Evolutionary conservation across 2,329 filamentous ascomycete species (phyloP).

Genomic region (Coniochaeta sp.): DNA sequence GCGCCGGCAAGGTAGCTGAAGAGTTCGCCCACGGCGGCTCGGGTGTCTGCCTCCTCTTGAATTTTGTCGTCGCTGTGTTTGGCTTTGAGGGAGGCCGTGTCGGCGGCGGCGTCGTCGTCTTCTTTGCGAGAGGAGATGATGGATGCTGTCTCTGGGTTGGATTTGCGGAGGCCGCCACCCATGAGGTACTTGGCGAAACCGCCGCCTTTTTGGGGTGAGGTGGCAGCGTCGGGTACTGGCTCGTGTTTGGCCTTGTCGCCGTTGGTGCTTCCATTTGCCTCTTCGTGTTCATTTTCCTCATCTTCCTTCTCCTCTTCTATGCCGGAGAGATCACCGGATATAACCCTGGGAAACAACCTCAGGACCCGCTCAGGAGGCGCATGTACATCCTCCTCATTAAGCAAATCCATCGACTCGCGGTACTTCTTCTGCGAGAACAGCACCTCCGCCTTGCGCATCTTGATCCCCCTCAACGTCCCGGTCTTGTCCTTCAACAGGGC

Average conservation of each 20-base stretch:
- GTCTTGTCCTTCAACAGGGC: constrained; percentile 79
- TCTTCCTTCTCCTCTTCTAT: constrained; percentile 26
- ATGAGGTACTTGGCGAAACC: constrained; percentile 50
- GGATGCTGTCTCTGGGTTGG: constrained; percentile 48
- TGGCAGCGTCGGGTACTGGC: constrained; percentile 6
- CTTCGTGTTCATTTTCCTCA: constrained; percentile 24
- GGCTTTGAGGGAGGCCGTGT: constrained; percentile 44
- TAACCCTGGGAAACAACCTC: constrained; percentile 71
- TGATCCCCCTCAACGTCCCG: constrained; percentile 73
- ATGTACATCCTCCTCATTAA: constrained; percentile 74
- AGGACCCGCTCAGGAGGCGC: constrained; percentile 87
- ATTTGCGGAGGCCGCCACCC: constrained; percentile 33
- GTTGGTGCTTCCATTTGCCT: constrained; percentile 19
- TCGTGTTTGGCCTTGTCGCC: constrained; percentile 24
- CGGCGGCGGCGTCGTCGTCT: constrained; percentile 35
- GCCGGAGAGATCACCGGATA: constrained; percentile 73
- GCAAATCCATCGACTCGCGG: constrained; percentile 79
- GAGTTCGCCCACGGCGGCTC: constrained; percentile 72
- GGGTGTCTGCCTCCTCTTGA: constrained; percentile 76
- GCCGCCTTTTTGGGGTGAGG: constrained; percentile 30
- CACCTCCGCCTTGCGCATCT: constrained; percentile 82
- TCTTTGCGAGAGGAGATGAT: constrained; percentile 51
- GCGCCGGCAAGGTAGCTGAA: constrained; percentile 86
- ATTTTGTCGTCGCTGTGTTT: constrained; percentile 40
- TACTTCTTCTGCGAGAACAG: constrained; percentile 82